Conservation (phyloP, 176 grass and related monocot genomes). For the Cenchrus purpureus region DNA sequence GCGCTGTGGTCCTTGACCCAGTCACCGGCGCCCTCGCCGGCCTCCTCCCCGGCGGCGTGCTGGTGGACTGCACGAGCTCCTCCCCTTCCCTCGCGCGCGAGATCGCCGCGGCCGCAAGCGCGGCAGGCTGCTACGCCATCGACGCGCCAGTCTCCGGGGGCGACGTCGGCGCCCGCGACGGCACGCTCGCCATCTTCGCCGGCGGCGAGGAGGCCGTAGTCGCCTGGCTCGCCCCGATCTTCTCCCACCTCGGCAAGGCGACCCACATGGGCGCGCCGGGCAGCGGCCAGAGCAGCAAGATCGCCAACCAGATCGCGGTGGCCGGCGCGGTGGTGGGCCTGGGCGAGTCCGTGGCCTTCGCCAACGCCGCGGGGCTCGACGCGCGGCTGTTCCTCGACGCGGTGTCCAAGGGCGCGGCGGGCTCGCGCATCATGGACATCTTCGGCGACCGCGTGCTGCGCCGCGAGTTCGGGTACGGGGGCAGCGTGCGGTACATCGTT, state of each 20-base stretch:
- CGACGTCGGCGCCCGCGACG: conserved; percentile 72
- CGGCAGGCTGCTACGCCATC: conserved; percentile 50
- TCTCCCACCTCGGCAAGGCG: conserved; percentile 55
- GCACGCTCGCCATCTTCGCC: conserved; percentile 71
- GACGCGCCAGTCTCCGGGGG: conserved; percentile 82
- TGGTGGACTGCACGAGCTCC: conserved; percentile 80
- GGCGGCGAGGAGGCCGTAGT: conserved; percentile 66
- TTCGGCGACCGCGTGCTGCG: conserved; percentile 62
- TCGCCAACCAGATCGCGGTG: conserved; percentile 81
- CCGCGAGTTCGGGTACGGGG: conserved; percentile 65
- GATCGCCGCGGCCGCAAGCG: conserved; percentile 37
- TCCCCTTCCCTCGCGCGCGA: conserved; percentile 63
- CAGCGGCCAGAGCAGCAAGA: conserved; percentile 89
- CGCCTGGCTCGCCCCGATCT: conserved; percentile 69
- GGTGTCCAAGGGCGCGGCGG: conserved; percentile 65
- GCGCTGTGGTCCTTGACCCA: conserved; percentile 52
- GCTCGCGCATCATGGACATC: conserved; percentile 76
- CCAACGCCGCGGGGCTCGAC: conserved; percentile 52
- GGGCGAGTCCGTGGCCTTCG: conserved; percentile 69
- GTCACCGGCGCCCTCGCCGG: conserved; percentile 50
- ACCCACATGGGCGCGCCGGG: conserved; percentile 78
- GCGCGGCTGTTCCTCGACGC: conserved; percentile 53
- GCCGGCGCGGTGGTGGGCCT: conserved; percentile 58
- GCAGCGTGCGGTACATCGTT: conserved; percentile 66
- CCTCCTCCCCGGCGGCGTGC: conserved; percentile 51